Conservation (phyloP, 768 basidiomycete genomes). For the Termitomyces sp. region DNA sequence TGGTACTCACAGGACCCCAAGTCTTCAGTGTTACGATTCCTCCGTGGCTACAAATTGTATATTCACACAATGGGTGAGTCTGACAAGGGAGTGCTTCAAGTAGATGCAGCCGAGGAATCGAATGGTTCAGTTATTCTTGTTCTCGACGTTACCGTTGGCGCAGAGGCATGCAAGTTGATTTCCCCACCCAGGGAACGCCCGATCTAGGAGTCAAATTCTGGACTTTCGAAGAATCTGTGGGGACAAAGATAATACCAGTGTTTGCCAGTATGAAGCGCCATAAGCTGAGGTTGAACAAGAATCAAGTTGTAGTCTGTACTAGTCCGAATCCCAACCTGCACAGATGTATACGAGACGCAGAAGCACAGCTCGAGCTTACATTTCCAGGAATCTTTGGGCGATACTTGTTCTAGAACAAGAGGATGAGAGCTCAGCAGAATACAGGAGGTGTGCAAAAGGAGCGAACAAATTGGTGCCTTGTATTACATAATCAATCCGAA, state of each 20-base stretch:
- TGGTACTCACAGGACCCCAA: neutral
- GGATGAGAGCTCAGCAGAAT: neutral
- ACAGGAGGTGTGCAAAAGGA: neutral
- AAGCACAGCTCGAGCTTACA: too few relatives aligned
- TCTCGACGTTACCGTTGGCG: constrained; percentile 13
- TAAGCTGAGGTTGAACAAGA: neutral
- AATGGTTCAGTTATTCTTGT: constrained; percentile 11
- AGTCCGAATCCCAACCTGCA: neutral
- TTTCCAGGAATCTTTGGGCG: neutral
- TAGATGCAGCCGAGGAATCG: constrained; percentile 10
- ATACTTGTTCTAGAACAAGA: neutral
- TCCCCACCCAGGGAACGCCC: constrained; percentile 2
- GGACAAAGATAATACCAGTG: constrained; percentile 7
- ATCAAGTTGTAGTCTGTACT: too few relatives aligned
- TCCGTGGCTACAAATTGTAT: constrained; percentile 10
- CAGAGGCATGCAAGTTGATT: too few relatives aligned
- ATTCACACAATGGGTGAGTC: constrained; percentile 8
- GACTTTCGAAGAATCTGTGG: constrained; percentile 12
- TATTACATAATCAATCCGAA: neutral
- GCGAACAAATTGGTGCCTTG: neutral
- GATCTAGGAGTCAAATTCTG: constrained; percentile 9
- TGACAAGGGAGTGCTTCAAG: constrained; percentile 12
- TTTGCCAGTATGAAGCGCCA: neutral
- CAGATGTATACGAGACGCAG: neutral
- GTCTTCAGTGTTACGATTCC: constrained; percentile 14